Evolutionary conservation across 768 basidiomycete genomes (phyloP), one percentile per base, ranked within the genome.

Genomic region (Phanerochaete carnosa): DNA sequence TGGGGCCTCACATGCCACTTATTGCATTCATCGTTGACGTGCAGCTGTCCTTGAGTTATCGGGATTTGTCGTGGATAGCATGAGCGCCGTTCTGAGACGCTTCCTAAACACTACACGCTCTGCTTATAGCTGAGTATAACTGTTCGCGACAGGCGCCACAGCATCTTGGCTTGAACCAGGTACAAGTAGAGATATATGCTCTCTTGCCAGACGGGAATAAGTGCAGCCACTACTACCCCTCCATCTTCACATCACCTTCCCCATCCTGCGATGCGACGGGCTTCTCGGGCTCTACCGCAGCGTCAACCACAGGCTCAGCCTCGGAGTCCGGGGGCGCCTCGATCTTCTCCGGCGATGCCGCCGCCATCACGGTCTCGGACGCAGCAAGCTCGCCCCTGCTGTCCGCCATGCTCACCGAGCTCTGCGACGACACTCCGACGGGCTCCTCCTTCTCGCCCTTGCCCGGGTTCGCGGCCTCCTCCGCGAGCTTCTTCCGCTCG

Each of bases 201-300:
- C n/a, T n/a, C n/a, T n/a, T n/a, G n/a, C n/a, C n/a, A n/a, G n/a
- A n/a, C n/a, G n/a, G 39, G 16, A 7, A 9, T 4, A 9, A 43
- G 19, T 9, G 19, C 39, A 43, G 39, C 19, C 39, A 19, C 13
- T 6, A 9, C 51, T 52, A 52, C 1, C 51, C n/a, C 16, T 69
- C 70, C 70, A 70, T 69, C 62, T 71, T 69, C 5, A 70, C 64
- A 65, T 71, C 70, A 37, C 60, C 63, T 19, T 62, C 65, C 11
- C 50, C 45, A 9, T 63, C 65, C 46, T 47, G 59, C 25, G 28
- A 8, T 13, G 22, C 32, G 2, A n/a, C 25, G 23, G 29, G 26
- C 16, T 39, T 13, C 25, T 19, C 45, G 11, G 35, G 9, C 30
- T 43, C 39, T 19, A 19, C 19, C 39, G 39, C 11, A 43, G 19